phyloP scores from a whole-genome alignment of 805 yeast genomes.

The Starmerella davenportii region DNA sequence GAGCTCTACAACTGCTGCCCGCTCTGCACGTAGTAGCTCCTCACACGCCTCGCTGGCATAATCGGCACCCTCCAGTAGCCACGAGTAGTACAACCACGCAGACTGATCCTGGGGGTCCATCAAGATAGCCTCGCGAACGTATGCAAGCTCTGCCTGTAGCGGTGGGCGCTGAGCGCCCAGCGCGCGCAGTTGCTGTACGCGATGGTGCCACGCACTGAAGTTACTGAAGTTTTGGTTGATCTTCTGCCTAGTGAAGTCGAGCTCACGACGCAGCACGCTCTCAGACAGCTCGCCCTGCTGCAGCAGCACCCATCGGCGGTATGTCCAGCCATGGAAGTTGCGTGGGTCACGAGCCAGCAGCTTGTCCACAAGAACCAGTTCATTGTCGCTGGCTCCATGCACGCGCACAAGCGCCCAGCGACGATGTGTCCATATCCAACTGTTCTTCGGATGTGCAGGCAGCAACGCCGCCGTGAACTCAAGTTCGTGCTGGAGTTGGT shows the following conservation, averaged over 20 bases:
- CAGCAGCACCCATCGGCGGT: constrained; percentile 52
- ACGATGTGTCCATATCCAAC: constrained; percentile 95
- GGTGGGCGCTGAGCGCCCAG: constrained; percentile 21
- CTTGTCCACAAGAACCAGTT: constrained; percentile 49
- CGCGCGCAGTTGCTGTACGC: constrained; percentile 48
- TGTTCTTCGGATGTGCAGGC: constrained; percentile 63
- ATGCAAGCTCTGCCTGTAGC: constrained; percentile 40
- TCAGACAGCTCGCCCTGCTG: constrained; percentile 11
- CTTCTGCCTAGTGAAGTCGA: constrained; percentile 57
- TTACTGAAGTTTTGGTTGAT: constrained; percentile 76
- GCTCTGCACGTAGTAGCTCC: constrained; percentile 57
- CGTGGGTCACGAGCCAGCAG: constrained; percentile 57
- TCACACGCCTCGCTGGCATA: constrained; percentile 24
- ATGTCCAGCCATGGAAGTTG: constrained; percentile 93
- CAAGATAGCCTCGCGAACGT: constrained; percentile 66
- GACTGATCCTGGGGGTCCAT: constrained; percentile 92
- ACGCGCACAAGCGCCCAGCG: constrained; percentile 48
- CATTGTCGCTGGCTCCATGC: constrained; percentile 24
- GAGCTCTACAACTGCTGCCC: constrained; percentile 27
- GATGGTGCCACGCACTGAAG: constrained; percentile 90
- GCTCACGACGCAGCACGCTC: constrained; percentile 33
- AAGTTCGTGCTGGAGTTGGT: constrained; percentile 38
- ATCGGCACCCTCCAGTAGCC: constrained; percentile 44
- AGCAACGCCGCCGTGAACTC: constrained; percentile 40
- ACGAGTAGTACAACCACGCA: constrained; percentile 72